Conservation (phyloP, 768 basidiomycete genomes). For the Inosperma sp. region DNA sequence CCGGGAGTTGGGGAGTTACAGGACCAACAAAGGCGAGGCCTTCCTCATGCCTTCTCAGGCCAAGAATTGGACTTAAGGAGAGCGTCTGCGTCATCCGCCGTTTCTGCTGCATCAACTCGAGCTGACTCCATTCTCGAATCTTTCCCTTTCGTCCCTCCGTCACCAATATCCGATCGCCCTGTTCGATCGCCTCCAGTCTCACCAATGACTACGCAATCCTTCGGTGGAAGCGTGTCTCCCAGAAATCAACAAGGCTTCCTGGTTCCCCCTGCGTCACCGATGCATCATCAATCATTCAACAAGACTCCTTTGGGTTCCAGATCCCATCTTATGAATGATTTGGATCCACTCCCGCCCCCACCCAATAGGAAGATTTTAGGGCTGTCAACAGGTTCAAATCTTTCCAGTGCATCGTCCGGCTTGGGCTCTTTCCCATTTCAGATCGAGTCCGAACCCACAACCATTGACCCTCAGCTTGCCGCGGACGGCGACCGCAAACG, state of each 20-base stretch:
- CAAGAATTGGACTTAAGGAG: constrained; percentile 46
- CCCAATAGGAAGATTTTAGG: constrained; percentile 61
- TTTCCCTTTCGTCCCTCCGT: constrained; percentile 87
- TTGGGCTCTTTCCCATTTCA: constrained; percentile 85
- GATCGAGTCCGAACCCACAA: constrained; percentile 56
- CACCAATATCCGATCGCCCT: constrained; percentile 81
- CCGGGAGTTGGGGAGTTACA: constrained; percentile 40
- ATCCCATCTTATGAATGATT: constrained; percentile 12
- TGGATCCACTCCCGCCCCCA: constrained; percentile 43
- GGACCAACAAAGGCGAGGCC: constrained; percentile 63
- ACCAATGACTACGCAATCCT: constrained; percentile 58
- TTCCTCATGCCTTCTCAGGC: constrained; percentile 55
- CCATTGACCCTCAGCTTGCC: constrained; percentile 35
- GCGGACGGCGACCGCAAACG: constrained; percentile 49
- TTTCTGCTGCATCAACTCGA: constrained; percentile 63
- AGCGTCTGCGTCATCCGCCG: constrained; percentile 60
- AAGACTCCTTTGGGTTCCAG: constrained; percentile 19
- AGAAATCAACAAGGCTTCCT: constrained; percentile 48
- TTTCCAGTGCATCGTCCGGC: constrained; percentile 76
- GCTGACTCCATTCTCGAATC: constrained; percentile 84
- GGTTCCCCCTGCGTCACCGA: constrained; percentile 49
- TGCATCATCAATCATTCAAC: constrained; percentile 46
- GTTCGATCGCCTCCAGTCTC: constrained; percentile 71
- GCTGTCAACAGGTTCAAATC: constrained; percentile 69
- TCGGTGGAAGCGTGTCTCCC: constrained; percentile 53